Base-by-base conservation (phyloP, 2,329 filamentous ascomycete genomes). In the Alternaria brassicicola region DNA sequence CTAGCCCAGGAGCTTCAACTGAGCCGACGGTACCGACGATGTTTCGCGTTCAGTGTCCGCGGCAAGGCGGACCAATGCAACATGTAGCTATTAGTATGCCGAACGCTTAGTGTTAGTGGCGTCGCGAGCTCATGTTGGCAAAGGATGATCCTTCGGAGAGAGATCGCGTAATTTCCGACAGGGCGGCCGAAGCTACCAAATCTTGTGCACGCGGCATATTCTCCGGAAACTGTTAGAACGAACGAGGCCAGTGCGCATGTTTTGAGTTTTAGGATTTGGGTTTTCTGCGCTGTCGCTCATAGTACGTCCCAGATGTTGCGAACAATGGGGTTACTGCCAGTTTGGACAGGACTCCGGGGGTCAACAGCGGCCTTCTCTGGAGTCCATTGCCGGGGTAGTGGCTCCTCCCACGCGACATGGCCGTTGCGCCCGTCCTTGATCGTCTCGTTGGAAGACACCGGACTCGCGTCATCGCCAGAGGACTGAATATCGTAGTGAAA, bases 281-380 rank as follows among this genome's bases (percentile, higher is more conserved):
- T 21, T 26, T 30, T 21, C 15, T 48, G 52, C 36, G 19, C 42
- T 38, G 55, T 47, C 13, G 23, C 61, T 84, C 83, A 93, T 76
- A 93, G 80, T 50, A 92, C 81, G 70, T 93, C 90, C 73, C 91
- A 89, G 69, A 94, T 94, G 57, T 89, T 93, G 55, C 90, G 83
- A 50, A 88, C 86, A 60, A 94, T 93, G 3, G 90, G 89, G 57
- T 86, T 87, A 73, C 90, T 89, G 36, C 90, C 90, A 69, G 85
- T 86, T 12, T 89, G 90, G 0, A 89, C 88, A 15, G 90, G 90
- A 73, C 90, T 93, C 66, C 91, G 81, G 13, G 91, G 91, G 71
- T 93, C 82, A 10, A 85, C 83, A 55, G 88, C 86, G 80, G 78
- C 17, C 83, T 85, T 52, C 82, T 88, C 72, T 84, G 88, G 48